Conservation (phyloP, 2,329 filamentous ascomycete genomes). For the Diaporthe vexans region DNA sequence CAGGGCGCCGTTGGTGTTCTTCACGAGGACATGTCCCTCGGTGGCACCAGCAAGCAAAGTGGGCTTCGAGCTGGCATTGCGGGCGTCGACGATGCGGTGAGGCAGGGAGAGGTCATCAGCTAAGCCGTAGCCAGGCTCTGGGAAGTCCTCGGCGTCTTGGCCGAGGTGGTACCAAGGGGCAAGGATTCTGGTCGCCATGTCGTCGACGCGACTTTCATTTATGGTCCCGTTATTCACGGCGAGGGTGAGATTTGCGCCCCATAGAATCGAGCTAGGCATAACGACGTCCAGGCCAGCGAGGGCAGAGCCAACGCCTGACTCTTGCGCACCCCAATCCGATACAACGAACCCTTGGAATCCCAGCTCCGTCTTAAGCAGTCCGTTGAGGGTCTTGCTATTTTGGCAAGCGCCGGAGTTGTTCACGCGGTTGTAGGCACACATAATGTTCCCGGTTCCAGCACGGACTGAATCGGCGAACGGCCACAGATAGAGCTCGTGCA, state of each 20-base stretch:
- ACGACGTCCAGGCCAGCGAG: conserved; percentile 79
- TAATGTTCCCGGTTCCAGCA: conserved; percentile 38
- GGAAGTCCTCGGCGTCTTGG: conserved; percentile 64
- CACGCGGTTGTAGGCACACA: conserved; percentile 41
- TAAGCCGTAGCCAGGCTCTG: conserved; percentile 65
- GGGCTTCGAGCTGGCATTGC: conserved; percentile 60
- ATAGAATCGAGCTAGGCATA: conserved; percentile 67
- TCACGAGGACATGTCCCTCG: conserved; percentile 75
- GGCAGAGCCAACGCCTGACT: conserved; percentile 72
- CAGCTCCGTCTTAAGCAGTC: conserved; percentile 73
- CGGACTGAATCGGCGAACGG: conserved; percentile 40
- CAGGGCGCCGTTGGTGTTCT: conserved; percentile 69
- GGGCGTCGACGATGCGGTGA: conserved; percentile 68
- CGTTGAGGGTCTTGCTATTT: conserved; percentile 77
- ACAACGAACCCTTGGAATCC: conserved; percentile 77
- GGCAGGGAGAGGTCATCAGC: conserved; percentile 61
- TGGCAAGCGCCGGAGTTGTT: conserved; percentile 71
- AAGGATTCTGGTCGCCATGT: conserved; percentile 65
- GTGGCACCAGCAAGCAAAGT: conserved; percentile 68
- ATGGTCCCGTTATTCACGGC: conserved; percentile 74
- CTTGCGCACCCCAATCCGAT: conserved; percentile 77
- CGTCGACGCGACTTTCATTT: conserved; percentile 66
- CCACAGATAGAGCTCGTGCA: conserved; percentile 63
- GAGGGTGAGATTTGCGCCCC: conserved; percentile 67
- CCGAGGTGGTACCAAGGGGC: conserved; percentile 70